Conservation (phyloP, 257 asterid genomes). For the Penstemon davidsonii region DNA sequence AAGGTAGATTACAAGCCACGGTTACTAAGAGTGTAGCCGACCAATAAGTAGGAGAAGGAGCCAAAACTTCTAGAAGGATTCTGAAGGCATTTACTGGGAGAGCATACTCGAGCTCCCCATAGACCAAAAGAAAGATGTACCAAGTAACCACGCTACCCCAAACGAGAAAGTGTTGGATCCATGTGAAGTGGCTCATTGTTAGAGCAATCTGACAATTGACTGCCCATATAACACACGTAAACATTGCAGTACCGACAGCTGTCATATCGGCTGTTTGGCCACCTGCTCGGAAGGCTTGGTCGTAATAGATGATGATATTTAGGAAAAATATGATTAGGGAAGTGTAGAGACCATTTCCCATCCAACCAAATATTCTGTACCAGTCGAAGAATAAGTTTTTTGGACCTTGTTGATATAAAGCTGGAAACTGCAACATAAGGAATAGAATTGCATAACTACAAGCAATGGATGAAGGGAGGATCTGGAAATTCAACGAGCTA, state of each 20-base stretch:
- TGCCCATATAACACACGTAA: slow-evolving; percentile 89
- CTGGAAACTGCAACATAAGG: slow-evolving; percentile 72
- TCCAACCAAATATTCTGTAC: slow-evolving; percentile 88
- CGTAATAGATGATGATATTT: slow-evolving; percentile 65
- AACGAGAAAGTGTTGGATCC: slow-evolving; percentile 81
- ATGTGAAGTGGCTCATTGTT: slow-evolving; percentile 91
- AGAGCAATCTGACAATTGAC: slow-evolving; percentile 88
- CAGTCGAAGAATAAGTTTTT: slow-evolving; percentile 87
- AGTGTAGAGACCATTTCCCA: slow-evolving; percentile 83
- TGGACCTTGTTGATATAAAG: slow-evolving; percentile 94
- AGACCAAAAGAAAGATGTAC: slow-evolving; percentile 75
- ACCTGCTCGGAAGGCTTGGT: slow-evolving; percentile 79
- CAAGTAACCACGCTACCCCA: slow-evolving; percentile 70
- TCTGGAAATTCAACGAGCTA: too few species aligned
- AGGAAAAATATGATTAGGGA: slow-evolving; percentile 77
- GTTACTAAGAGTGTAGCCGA: slow-evolving; percentile 69
- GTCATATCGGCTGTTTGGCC: slow-evolving; percentile 93
- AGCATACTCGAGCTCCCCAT: slow-evolving; percentile 50
- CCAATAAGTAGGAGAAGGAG: slow-evolving; percentile 94
- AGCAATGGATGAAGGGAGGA: not conserved
- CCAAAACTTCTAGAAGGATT: slow-evolving; percentile 64
- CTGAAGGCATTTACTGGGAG: slow-evolving; percentile 51
- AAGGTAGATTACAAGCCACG: slow-evolving; percentile 70
- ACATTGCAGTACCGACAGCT: slow-evolving; percentile 87
- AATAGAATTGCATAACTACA: slow-evolving; percentile 19